Conservation (phyloP, 2,329 filamentous ascomycete species). For the Epicoccum sorghinum region DNA sequence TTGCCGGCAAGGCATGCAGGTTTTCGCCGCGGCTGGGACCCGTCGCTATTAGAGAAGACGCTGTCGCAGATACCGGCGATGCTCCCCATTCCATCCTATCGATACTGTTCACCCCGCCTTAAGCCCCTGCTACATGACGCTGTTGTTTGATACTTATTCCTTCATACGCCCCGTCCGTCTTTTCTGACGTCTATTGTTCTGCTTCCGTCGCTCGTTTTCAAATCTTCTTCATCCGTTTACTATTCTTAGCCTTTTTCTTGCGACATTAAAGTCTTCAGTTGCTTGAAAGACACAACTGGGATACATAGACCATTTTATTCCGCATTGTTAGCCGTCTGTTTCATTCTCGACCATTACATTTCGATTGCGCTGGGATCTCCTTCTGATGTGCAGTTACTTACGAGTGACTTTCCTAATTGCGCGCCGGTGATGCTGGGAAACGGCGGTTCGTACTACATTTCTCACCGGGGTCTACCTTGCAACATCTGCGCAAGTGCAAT, state of each 20-base stretch:
- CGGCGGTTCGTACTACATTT: slow-evolving; percentile 14
- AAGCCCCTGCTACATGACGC: slow-evolving; percentile 15
- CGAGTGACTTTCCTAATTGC: slow-evolving; percentile 7
- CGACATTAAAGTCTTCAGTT: slow-evolving; percentile 6
- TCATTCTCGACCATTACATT: not conserved
- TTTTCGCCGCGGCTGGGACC: slow-evolving; percentile 1
- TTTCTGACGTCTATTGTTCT: slow-evolving; percentile 28
- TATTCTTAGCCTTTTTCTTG: slow-evolving; percentile 17
- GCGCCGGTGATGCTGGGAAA: slow-evolving; percentile 26
- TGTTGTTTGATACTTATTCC: slow-evolving; percentile 41
- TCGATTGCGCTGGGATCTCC: slow-evolving; percentile 9
- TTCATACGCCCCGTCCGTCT: slow-evolving; percentile 25
- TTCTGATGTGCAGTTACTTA: slow-evolving; percentile 28
- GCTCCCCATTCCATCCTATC: slow-evolving; percentile 15
- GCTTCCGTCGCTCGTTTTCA: slow-evolving; percentile 32
- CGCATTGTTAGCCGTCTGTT: slow-evolving; percentile 12
- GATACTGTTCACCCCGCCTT: slow-evolving; percentile 20
- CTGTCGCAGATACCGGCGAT: slow-evolving; percentile 20
- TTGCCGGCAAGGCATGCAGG: slow-evolving; percentile 1
- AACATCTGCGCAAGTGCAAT: slow-evolving; percentile 31
- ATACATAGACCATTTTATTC: slow-evolving; percentile 10
- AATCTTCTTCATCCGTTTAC: slow-evolving; percentile 21
- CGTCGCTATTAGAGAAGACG: slow-evolving; percentile 13
- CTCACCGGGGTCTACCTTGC: slow-evolving; percentile 30
- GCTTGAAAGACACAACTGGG: slow-evolving; percentile 4